Evolutionary conservation across 305 asterid genomes (phyloP).

Genomic region (Fraxinus latifolia): DNA sequence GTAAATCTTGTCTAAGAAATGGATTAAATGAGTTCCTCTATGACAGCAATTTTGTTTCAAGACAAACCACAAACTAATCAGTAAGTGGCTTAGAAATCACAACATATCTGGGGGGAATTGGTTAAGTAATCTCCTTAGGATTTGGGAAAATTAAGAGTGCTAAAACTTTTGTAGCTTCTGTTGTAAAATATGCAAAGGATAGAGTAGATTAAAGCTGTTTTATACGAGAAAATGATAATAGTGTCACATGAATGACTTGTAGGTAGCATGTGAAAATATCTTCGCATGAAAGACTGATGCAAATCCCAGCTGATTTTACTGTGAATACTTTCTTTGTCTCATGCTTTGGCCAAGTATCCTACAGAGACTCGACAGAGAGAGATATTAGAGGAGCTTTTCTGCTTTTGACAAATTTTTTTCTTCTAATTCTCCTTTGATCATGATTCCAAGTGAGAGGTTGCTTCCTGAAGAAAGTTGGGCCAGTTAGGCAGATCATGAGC

Average conservation of each 20-base stretch:
- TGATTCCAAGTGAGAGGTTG: not conserved
- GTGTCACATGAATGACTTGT: not conserved
- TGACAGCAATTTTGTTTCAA: not conserved
- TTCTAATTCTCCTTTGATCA: not conserved
- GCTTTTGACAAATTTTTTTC: not conserved
- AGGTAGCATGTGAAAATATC: not conserved
- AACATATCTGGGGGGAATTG: not conserved
- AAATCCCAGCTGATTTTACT: not conserved
- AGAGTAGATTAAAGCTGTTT: not conserved
- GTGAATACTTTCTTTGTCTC: not conserved
- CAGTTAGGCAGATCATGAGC: not conserved
- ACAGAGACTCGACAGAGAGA: not conserved
- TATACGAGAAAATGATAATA: not conserved
- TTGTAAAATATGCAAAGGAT: not conserved
- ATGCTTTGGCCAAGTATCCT: not conserved
- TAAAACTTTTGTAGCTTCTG: not conserved
- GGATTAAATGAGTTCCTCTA: not conserved
- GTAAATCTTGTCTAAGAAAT: not conserved
- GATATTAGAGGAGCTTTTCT: not conserved
- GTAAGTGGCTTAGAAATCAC: not conserved
- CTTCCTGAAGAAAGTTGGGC: not conserved
- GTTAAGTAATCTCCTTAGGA: not conserved
- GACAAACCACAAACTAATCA: not conserved
- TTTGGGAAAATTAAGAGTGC: not conserved
- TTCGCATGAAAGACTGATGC: not conserved